Percentiles rank a stretch among this genome's conserved stretches.
phyloP scores from a whole-genome alignment of 1,284 basidiomycete species.

The Heliocybe sulcata region DNA sequence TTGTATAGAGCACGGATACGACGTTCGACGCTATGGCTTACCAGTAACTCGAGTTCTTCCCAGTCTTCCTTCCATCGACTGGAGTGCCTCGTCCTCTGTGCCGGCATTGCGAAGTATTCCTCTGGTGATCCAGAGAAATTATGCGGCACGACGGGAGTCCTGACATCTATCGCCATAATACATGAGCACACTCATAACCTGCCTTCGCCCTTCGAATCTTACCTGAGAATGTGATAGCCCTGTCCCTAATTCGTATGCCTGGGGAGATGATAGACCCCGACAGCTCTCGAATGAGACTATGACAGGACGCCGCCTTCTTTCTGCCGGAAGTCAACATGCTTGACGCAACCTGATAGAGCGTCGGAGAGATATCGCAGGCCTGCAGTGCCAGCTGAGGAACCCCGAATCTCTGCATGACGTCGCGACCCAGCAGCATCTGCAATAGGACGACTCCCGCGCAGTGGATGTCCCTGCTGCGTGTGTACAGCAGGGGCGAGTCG shows the following conservation, averaged over 20 bases:
- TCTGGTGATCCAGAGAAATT: conserved; percentile 48
- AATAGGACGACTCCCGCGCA: conserved; percentile 64
- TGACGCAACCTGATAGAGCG: conserved; percentile 15
- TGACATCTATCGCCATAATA: not conserved
- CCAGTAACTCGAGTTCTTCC: conserved; percentile 74
- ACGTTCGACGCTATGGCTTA: conserved; percentile 21
- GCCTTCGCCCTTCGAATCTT: not conserved
- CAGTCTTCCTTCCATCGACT: conserved; percentile 83
- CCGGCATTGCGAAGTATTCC: conserved; percentile 44
- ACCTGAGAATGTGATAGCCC: not conserved
- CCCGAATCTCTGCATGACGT: conserved; percentile 43
- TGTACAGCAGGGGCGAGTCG: conserved; percentile 65
- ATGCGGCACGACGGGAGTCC: conserved; percentile 38
- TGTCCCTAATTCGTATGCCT: not conserved
- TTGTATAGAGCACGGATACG: not conserved
- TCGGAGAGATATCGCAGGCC: conserved; percentile 13
- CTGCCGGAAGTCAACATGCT: not conserved
- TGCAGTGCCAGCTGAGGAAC: conserved; percentile 25
- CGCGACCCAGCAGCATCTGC: conserved; percentile 70
- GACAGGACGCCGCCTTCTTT: not conserved
- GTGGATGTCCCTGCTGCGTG: conserved; percentile 66
- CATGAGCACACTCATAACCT: not conserved
- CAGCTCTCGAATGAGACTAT: not conserved
- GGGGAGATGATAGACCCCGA: not conserved
- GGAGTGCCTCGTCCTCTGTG: conserved; percentile 36